A percentile compares a stretch with the other conserved stretches of the same genome.
These are phyloP conservation scores for Corchorus olitorius DNA, from an alignment of 345 rosid species.

Conservation along the genomic window DNA sequence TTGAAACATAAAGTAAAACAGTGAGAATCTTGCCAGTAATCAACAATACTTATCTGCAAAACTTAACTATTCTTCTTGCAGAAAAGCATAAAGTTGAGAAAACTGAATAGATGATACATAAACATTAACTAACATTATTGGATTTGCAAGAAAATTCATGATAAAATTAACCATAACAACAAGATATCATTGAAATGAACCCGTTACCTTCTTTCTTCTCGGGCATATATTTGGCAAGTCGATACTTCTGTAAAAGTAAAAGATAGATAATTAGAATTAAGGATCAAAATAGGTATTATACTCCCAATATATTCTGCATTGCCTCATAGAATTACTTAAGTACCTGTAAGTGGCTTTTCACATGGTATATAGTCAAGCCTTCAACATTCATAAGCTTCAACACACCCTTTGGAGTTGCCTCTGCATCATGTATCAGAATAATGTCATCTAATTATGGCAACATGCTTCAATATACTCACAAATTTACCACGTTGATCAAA, in stretches of 20 bases:
- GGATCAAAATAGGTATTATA: background rate
- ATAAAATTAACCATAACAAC: background rate
- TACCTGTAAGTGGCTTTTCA: slow-evolving; percentile 97
- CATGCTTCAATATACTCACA: background rate
- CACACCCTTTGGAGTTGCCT: slow-evolving; percentile 92
- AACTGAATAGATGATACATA: background rate
- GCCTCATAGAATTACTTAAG: slow-evolving; percentile 14
- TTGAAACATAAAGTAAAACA: too few species aligned
- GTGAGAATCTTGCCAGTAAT: background rate
- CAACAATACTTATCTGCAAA: background rate
- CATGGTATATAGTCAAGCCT: slow-evolving; percentile 91
- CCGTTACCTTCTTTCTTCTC: slow-evolving; percentile 86
- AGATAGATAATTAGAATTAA: slow-evolving; percentile 16
- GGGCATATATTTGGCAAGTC: slow-evolving; percentile 86
- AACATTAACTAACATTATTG: background rate
- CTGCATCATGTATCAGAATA: slow-evolving; percentile 44
- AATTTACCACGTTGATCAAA: background rate
- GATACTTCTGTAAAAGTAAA: slow-evolving; percentile 79
- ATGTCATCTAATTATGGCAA: background rate
- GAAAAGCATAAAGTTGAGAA: background rate
- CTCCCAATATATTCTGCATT: slow-evolving; percentile 18
- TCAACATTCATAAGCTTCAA: slow-evolving; percentile 87
- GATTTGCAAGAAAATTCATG: background rate
- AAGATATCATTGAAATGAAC: background rate
- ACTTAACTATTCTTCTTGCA: background rate